Percentiles rank a stretch among this genome's conserved stretches.
phyloP scores from a whole-genome alignment of 2,329 filamentous ascomycete genomes.

The Alternaria dauci region DNA sequence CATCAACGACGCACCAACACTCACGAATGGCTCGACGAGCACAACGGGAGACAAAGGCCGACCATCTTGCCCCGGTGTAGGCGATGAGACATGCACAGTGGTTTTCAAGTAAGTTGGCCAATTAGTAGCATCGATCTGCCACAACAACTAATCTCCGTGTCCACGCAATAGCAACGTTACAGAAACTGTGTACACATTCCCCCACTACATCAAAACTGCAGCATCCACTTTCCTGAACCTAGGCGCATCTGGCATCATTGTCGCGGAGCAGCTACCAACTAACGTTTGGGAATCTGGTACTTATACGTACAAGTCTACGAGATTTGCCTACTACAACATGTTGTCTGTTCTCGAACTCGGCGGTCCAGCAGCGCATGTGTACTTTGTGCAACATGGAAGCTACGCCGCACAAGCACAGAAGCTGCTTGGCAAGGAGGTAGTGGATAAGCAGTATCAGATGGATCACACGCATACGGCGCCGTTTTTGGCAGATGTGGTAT shows the following conservation, averaged over 20 bases:
- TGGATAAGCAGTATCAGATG: slow-evolving; percentile 33
- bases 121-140: background rate
- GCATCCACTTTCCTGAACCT: slow-evolving; percentile 61
- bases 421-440: slow-evolving; percentile 23
- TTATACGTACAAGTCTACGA: background rate
- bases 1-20: slow-evolving; percentile 64
- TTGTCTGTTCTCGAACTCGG: slow-evolving; percentile 63
- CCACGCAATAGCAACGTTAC: slow-evolving; percentile 45
- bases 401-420: slow-evolving; percentile 58
- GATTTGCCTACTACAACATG: background rate
- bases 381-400: slow-evolving; percentile 65
- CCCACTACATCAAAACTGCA: slow-evolving; percentile 65
- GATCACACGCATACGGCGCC: slow-evolving; percentile 38
- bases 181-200: slow-evolving; percentile 67
- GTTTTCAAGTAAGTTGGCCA: background rate
- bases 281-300: background rate
- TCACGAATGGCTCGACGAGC: slow-evolving; percentile 61
- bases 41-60: slow-evolving; percentile 65
- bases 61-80: slow-evolving; percentile 51
- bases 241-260: slow-evolving; percentile 65
- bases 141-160: background rate
- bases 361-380: slow-evolving; percentile 26
- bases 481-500: slow-evolving; percentile 29
- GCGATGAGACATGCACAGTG: background rate
- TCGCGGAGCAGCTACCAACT: slow-evolving; percentile 64